Evolutionary conservation across 1,284 basidiomycete genomes (phyloP), one percentile per base, ranked within the genome.

Genomic region (Naganishia liquefaciens): DNA sequence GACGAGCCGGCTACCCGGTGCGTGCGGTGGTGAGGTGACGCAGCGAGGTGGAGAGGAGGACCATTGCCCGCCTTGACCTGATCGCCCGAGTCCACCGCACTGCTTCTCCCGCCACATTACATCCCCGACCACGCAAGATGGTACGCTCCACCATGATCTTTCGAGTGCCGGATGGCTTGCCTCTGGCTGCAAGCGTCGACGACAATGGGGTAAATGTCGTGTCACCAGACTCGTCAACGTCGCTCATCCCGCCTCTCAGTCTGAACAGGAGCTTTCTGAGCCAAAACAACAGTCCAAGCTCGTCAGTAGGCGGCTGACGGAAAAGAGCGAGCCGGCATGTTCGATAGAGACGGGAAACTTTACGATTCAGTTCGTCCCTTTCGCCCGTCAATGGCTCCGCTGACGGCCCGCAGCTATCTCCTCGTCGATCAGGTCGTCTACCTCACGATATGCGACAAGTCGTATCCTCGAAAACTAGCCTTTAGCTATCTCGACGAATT

Each of bases 281-380:
- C 93, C 97, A 84, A 99, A 98, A 79, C 95, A 98, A 74, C 95
- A 99, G 77, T 88, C 93, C 54, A 99, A 99, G 80, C 85, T 98
- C 72, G 89, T 99, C 74, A 96, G 98, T 76, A 85, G 94, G 64
- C 87, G 95, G 53, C 88, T 99, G 76, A 91, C 89, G 39, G 87
- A 93, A 44, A 93, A 95, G 74, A 89, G 91, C 23, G 96, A 99
- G 77, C 91, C 93, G 17, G 85, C 90, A 37, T 97, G 95, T 79
- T 96, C 92, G 10, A 99, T 99, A 74, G 96, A 99, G 78, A 94
- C 91, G 70, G 94, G 93, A 1, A 86, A 87, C 69, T 95, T 93
- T 77, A 94, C 93, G 7, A 81, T 98, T 65, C 95, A 99, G 94
- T 95, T 63, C 67, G 81, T 78, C 1, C n/a, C 30, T 27, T 39